A percentile compares a stretch with the other conserved stretches of the same genome.
These are phyloP conservation scores for Pelargonium cotyledonis DNA, from an alignment of 441 rosid genomes.

Conservation along the genomic window DNA sequence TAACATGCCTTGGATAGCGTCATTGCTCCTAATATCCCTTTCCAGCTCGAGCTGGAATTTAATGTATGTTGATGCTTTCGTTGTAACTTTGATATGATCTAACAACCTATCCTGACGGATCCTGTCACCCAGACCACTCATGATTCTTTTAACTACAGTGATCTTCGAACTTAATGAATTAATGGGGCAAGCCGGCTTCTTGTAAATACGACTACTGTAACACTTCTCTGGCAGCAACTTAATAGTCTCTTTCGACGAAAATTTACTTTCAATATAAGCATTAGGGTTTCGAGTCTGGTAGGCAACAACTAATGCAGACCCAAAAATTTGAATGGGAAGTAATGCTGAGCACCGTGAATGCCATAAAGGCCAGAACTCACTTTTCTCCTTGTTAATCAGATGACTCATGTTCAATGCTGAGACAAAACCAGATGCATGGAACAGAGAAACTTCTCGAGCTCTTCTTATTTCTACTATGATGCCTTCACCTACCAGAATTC, in stretches of 20 bases:
- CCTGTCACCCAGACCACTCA: slow-evolving; percentile 32
- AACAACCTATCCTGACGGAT: slow-evolving; percentile 18
- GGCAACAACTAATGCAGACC: slow-evolving; percentile 55
- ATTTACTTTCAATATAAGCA: slow-evolving; percentile 36
- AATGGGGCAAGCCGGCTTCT: slow-evolving; percentile 27
- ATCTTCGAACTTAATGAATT: slow-evolving; percentile 42
- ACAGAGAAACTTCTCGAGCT: slow-evolving; percentile 52
- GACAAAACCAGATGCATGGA: slow-evolving; percentile 31
- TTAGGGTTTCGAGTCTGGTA: slow-evolving; percentile 36
- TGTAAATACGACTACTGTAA: slow-evolving; percentile 27
- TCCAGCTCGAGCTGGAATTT: slow-evolving; percentile 59
- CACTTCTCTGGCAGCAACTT: slow-evolving; percentile 60
- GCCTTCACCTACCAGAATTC: slow-evolving; percentile 62
- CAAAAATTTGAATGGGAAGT: slow-evolving; percentile 46
- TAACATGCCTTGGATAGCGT: slow-evolving; percentile 23
- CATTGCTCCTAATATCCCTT: slow-evolving; percentile 35
- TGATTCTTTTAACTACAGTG: slow-evolving; percentile 33
- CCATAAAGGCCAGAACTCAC: slow-evolving; percentile 26
- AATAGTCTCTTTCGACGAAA: slow-evolving; percentile 33
- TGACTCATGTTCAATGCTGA: slow-evolving; percentile 23
- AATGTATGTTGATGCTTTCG: slow-evolving; percentile 39
- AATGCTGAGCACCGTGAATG: slow-evolving; percentile 38
- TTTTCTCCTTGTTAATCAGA: slow-evolving; percentile 13
- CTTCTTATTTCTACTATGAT: slow-evolving; percentile 46
- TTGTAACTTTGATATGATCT: slow-evolving; percentile 38